Evolutionary conservation across 352 stramenopile species (phyloP), one percentile per base, ranked within the genome.

Genomic region (Phytophthora melonis): DNA sequence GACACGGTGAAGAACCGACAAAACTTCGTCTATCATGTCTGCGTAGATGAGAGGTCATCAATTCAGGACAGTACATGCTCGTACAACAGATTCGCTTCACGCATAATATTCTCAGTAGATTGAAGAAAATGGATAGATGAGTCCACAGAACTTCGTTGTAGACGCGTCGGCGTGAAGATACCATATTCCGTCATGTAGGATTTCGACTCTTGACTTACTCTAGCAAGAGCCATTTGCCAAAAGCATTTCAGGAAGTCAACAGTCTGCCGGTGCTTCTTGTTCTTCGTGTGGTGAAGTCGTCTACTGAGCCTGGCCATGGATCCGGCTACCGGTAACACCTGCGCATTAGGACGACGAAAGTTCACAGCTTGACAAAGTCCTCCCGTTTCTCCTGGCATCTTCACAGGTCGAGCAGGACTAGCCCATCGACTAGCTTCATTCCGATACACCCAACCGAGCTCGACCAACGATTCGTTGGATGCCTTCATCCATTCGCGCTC

Each of bases 221-320:
- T 50, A n/a, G 34, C 36, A 14, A 21, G 3, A 30, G 50, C 50
- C 3, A 63, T 52, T n/a, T 69, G 39, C 25, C 41, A 69, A 34
- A 57, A 69, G 18, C 39, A 58, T 27, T 69, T 63, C 7, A 69
- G 43, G 21, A 62, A 39, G 16, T 63, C 53, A 5, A 61, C 63
- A 63, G 41, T 63, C 19, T 69, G 63, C 19, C 60, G 60, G 27
- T 69, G 63, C 13, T 16, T 25, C n/a, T 57, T 63, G 10, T 30
- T 16, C 43, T 57, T 69, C 2, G 54, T 30, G 49, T 58, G 52
- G 7, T 56, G 36, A 10, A 69, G 63, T 6, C 54, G 53, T n/a
- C 53, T 57, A 25, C 43, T 61, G 3, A 57, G 41, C 43, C 39
- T 63, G 9, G 43, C 30, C 63, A 69, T 69, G 25, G 39, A 30